A percentile compares a stretch with the other conserved stretches of the same genome.
phyloP scores from a whole-genome alignment of 345 rosid species.

The Leavenworthia alabamica region DNA sequence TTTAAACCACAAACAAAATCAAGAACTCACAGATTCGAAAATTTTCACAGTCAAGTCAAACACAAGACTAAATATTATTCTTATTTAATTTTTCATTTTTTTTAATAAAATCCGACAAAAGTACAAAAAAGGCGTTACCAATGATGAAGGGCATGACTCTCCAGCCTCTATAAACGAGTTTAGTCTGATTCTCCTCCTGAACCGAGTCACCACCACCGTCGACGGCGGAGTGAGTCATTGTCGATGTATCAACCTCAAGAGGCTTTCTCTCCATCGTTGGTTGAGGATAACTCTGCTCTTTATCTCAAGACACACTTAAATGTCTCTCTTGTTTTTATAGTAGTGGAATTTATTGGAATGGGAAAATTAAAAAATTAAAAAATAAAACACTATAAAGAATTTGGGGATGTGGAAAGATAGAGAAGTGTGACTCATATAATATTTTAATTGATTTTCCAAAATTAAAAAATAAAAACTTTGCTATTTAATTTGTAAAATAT shows the following conservation, averaged over 20 bases:
- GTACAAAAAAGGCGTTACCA: constrained; percentile 31
- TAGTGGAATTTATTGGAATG: not conserved
- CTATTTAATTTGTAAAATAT: too few relatives aligned
- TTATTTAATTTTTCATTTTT: not conserved
- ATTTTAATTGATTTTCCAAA: too few relatives aligned
- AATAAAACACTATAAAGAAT: too few relatives aligned
- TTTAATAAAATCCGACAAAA: constrained; percentile 1
- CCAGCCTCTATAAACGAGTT: constrained; percentile 62
- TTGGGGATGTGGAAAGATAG: too few relatives aligned
- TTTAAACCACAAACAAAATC: constrained; percentile 1
- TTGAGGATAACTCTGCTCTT: constrained; percentile 21
- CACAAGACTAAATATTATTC: not conserved
- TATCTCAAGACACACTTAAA: constrained; percentile 11
- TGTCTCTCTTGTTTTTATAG: not conserved
- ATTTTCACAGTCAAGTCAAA: constrained; percentile 1
- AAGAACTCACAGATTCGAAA: not conserved
- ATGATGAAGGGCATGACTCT: constrained; percentile 67
- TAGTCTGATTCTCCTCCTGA: constrained; percentile 24
- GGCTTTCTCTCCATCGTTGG: constrained; percentile 28
- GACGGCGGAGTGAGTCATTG: constrained; percentile 15
- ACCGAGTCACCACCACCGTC: constrained; percentile 14
- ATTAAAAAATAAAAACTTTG: too few relatives aligned
- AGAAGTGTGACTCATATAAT: too few relatives aligned
- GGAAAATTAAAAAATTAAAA: not conserved
- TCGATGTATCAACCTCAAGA: constrained; percentile 16